These are phyloP conservation scores for Fusarium sulawesiense DNA, from an alignment of 2,329 filamentous ascomycete species.

Conservation along the genomic window DNA sequence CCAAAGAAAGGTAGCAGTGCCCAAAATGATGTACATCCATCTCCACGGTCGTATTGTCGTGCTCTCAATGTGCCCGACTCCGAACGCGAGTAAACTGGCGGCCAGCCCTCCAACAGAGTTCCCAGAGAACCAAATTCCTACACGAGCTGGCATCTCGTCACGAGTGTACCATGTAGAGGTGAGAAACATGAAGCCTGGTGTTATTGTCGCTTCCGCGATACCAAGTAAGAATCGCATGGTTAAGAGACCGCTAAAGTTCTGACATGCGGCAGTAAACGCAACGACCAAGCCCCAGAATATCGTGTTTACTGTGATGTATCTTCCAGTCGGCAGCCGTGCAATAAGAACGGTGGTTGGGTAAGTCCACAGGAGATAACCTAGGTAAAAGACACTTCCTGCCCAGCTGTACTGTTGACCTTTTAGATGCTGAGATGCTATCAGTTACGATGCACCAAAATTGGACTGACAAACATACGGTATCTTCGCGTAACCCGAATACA, in stretches of 20 bases:
- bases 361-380: constrained; percentile 62
- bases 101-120: constrained; percentile 61
- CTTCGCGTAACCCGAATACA: constrained; percentile 66
- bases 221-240: constrained; percentile 65
- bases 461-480: constrained; percentile 50
- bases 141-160: constrained; percentile 65
- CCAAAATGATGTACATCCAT: constrained; percentile 69
- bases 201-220: constrained; percentile 65
- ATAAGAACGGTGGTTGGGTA: constrained; percentile 63
- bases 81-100: constrained; percentile 65
- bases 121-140: constrained; percentile 67
- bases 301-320: constrained; percentile 60
- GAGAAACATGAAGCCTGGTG: constrained; percentile 66
- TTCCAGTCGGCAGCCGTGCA: constrained; percentile 59
- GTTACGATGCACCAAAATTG: not conserved
- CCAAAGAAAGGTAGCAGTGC: constrained; percentile 63
- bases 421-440: constrained; percentile 35
- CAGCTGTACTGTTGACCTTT: constrained; percentile 69
- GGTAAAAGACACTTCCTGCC: constrained; percentile 61
- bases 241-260: constrained; percentile 62
- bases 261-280: constrained; percentile 58
- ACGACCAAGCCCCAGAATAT: constrained; percentile 64
- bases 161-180: constrained; percentile 68
- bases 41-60: constrained; percentile 60
- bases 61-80: constrained; percentile 64